Percentiles rank a stretch among this genome's conserved stretches.
Conservation (phyloP, 192 early-diverging fungal genomes). For the Spizellomyces punctatus region DNA sequence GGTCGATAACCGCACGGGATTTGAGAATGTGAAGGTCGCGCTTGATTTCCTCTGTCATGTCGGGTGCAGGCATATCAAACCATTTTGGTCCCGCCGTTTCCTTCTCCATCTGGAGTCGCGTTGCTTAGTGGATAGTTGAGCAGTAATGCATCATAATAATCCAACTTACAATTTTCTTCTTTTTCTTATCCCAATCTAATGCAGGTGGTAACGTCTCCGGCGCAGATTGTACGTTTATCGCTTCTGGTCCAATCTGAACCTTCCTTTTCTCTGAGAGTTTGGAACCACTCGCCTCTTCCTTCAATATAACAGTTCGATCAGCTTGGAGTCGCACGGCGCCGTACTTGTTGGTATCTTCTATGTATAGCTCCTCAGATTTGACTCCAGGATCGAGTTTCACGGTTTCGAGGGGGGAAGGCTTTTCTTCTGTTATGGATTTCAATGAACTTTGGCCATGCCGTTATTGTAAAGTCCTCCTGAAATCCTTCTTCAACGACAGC, state of each 20-base stretch:
- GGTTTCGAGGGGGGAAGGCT: slow-evolving; percentile 5
- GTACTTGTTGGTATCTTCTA: slow-evolving; percentile 10
- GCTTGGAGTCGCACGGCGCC: slow-evolving; percentile 31
- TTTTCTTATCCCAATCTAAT: slow-evolving; percentile 33
- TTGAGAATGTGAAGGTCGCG: slow-evolving; percentile 87
- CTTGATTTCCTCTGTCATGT: slow-evolving; percentile 86
- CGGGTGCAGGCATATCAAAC: slow-evolving; percentile 88
- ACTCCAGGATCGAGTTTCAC: slow-evolving; percentile 26
- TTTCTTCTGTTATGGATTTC: background rate
- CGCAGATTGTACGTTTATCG: no score
- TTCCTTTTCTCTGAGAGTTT: background rate
- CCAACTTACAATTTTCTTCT: slow-evolving; percentile 38
- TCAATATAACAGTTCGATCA: slow-evolving; percentile 17
- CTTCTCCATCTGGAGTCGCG: background rate
- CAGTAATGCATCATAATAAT: no score
- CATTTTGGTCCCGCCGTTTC: slow-evolving; percentile 62
- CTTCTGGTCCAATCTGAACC: slow-evolving; percentile 8
- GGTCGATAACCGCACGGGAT: slow-evolving; percentile 85
- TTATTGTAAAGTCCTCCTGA: background rate
- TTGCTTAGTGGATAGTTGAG: no score
- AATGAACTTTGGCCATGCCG: background rate
- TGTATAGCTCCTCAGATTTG: background rate
- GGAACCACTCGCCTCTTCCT: background rate
- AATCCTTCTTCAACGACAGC: background rate
- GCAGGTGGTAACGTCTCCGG: background rate